Evolutionary conservation across 148 eudicot species (phyloP), one percentile per base, ranked within the genome.

Genomic region (Camellia sinensis): DNA sequence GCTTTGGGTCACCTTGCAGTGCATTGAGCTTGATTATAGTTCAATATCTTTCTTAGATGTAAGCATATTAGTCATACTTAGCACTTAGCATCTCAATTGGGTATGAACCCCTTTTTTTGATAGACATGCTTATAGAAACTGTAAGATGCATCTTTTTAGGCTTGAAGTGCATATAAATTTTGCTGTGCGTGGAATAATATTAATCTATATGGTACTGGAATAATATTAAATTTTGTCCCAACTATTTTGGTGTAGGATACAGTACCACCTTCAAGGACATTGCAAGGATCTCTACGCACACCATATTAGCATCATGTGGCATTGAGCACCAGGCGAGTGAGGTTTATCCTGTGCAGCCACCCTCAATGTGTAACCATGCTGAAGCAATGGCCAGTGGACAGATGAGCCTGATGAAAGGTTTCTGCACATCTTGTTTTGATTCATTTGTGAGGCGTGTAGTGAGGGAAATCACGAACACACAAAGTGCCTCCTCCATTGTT

Each of bases 281-380:
- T 76, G 77, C 84, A 73, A 85, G 85, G 80, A 82, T 80, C 80
- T 87, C 89, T 37, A 84, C 80, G 45, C 83, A 85, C 85, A 83
- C 90, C 63, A 71, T 91, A 80, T 83, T 90, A 89, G 95, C 89
- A 19, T 85, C 93, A 54, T 83, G 75, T 71, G 90, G 93, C 54
- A 79, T 86, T 45, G 88, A 87, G 79, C 82, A 84, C 60, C 79
- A 61, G 29, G 71, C 46, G 63, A 75, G 44, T 29, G 86, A 87
- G 64, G 82, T 82, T 53, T 80, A 75, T 60, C 80, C 80, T 19
- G 90, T 86, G 74, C 83, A 75, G 41, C 79, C 83, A 43, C 87
- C 84, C 29, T 61, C 73, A 40, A 15, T 48, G 22, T 88, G 89
- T 50, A 29, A 67, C 37, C 91, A 87, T 60, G 57, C 44, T 11